Evolutionary conservation across 2,329 filamentous ascomycete species (phyloP).

Genomic region (Colletotrichum trifolii): DNA sequence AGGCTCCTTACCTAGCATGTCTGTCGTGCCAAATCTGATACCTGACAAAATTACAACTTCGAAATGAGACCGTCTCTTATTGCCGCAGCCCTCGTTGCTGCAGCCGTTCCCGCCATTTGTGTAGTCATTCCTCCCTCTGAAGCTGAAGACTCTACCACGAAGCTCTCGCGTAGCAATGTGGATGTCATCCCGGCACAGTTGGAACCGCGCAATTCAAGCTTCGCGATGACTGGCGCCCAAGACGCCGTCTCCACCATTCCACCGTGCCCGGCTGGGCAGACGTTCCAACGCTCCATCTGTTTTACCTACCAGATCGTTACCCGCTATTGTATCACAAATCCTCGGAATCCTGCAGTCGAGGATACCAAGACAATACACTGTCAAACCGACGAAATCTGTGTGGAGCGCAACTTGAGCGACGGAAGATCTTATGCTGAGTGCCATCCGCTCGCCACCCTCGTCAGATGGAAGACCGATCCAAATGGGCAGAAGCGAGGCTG

Average conservation of each 20-base stretch:
- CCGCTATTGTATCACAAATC: background rate
- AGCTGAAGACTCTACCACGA: background rate
- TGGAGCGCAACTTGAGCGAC: background rate
- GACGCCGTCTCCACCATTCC: background rate
- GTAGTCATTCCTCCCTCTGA: background rate
- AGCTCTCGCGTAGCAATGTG: background rate
- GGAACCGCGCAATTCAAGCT: background rate
- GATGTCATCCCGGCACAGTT: background rate
- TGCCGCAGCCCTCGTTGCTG: background rate
- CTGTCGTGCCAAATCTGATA: no score
- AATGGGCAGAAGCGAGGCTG: background rate
- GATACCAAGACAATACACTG: background rate
- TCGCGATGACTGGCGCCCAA: background rate
- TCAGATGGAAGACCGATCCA: background rate
- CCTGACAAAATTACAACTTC: background rate
- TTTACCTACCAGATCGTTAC: background rate
- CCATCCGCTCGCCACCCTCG: background rate
- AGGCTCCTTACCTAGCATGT: accelerated
- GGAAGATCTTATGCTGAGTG: background rate
- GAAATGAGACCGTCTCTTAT: background rate
- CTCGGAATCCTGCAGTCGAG: background rate
- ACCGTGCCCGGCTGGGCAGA: background rate
- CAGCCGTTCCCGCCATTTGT: background rate
- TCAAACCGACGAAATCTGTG: background rate
- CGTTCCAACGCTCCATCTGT: background rate